Base-by-base conservation (phyloP, 2,329 filamentous ascomycete species). In the Fusarium napiforme region DNA sequence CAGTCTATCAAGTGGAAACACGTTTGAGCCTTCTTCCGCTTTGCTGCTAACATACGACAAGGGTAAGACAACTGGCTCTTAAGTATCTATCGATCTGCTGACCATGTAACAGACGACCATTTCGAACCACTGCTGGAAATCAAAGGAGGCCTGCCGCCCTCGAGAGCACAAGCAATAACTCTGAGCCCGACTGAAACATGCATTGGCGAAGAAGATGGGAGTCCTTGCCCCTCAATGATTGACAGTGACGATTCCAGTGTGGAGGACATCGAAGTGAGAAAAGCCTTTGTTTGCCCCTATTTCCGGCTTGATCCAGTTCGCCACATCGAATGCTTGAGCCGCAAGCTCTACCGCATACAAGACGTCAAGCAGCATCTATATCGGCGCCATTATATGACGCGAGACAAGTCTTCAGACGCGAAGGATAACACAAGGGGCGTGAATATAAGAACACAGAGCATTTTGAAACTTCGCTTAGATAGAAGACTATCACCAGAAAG, bases 11-110 rank as follows among this genome's bases (percentile, higher is more conserved):
- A 16, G 23, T 2, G 8, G 2, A 6, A 10, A 26, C 1, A 2
- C 5, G 2, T 6, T 14, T 6, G 14, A 4, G 5, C 16, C 9
- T 7, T 9, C 34, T 21, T 28, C 23, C 1, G 2, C 10, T 16
- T 12, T 28, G 7, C 2, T n/a, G 5, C n/a, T 39, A 1, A n/a
- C 23, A 9, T n/a, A 28, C 5, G 34, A 1, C 2, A 28, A 28
- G 1, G 19, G 34, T 39, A 7, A 39, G 34, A 28, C 9, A 3
- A 1, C 14, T 18, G 0, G 1, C 2, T 16, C 2, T 2, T 1
- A 1, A 16, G 11, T n/a, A 1, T 9, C 2, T 7, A n/a, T 26
- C 7, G 5, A 3, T n/a, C 19, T 7, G 2, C 34, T 53, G 23
- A 39, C 50, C 4, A 6, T 2, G 23, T 2, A 0, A 1, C 2